Conservation (phyloP, 75 land plant species). For the Ceratopteris richardii region DNA sequence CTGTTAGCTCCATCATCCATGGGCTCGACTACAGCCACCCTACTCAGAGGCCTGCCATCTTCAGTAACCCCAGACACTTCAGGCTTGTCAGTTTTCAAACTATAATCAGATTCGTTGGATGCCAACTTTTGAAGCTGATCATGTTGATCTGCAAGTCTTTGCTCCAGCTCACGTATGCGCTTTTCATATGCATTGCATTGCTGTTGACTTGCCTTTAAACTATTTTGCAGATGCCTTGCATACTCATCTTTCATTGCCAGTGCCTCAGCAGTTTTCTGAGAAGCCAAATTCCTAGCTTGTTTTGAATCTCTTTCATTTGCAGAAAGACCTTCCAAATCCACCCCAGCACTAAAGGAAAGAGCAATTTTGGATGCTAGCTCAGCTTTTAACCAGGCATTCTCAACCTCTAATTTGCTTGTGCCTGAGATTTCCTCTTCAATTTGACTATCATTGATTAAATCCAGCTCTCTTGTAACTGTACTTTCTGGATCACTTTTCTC, state of each 20-base stretch:
- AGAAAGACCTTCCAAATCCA: constrained; percentile 46
- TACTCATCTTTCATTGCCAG: constrained; percentile 81
- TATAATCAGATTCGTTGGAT: neutral
- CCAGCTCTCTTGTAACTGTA: too few species aligned
- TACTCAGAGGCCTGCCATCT: constrained; percentile 23
- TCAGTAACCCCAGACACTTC: constrained; percentile 36
- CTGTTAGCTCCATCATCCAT: constrained; percentile 76
- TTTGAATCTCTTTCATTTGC: constrained; percentile 27
- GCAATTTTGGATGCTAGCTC: constrained; percentile 90
- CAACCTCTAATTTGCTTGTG: constrained; percentile 94
- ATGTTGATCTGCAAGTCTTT: constrained; percentile 59
- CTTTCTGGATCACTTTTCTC: neutral
- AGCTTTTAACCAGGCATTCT: constrained; percentile 90
- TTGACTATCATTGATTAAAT: constrained; percentile 16
- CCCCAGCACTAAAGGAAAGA: constrained; percentile 44
- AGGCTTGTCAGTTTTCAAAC: neutral
- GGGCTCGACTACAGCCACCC: constrained; percentile 32
- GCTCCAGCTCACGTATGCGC: constrained; percentile 85
- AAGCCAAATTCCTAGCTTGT: constrained; percentile 26
- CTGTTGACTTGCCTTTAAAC: constrained; percentile 46
- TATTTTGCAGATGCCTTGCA: constrained; percentile 55
- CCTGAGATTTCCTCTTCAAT: constrained; percentile 72
- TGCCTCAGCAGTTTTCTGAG: constrained; percentile 81
- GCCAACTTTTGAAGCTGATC: constrained; percentile 29
- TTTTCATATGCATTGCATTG: constrained; percentile 75